Conservation (phyloP, 805 yeast genomes). For the Candida palmyrensis region DNA sequence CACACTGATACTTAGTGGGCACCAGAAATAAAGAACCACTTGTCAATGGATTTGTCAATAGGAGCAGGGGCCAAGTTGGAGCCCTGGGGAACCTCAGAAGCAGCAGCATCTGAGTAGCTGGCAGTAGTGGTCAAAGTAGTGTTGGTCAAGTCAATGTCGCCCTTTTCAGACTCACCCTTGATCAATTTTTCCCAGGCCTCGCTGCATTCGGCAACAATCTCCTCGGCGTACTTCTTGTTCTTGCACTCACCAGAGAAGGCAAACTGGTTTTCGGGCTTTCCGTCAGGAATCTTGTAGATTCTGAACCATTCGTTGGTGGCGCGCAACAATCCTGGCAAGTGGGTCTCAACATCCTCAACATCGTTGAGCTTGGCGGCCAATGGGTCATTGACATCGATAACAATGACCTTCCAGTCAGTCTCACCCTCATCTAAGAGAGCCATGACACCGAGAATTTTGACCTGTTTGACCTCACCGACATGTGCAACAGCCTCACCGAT, state of each 20-base stretch:
- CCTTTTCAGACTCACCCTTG: slow-evolving; percentile 32
- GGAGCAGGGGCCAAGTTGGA: slow-evolving; percentile 79
- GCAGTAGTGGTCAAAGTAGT: slow-evolving; percentile 60
- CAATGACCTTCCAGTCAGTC: slow-evolving; percentile 90
- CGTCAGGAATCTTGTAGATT: slow-evolving; percentile 78
- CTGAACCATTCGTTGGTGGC: slow-evolving; percentile 77
- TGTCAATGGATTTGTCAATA: slow-evolving; percentile 93
- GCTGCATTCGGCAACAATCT: slow-evolving; percentile 58
- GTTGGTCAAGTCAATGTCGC: slow-evolving; percentile 65
- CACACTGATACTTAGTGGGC: slow-evolving; percentile 34
- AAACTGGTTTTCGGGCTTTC: slow-evolving; percentile 70
- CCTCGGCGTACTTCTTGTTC: slow-evolving; percentile 53
- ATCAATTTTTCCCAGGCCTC: slow-evolving; percentile 63
- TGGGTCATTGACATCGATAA: slow-evolving; percentile 63
- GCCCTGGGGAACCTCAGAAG: slow-evolving; percentile 62
- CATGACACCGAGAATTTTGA: slow-evolving; percentile 68
- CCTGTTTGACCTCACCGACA: slow-evolving; percentile 53
- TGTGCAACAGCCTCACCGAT: slow-evolving; percentile 43
- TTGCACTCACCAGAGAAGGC: slow-evolving; percentile 69
- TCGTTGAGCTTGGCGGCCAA: slow-evolving; percentile 54
- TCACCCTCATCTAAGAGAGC: slow-evolving; percentile 91
- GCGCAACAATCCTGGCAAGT: slow-evolving; percentile 67
- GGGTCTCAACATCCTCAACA: slow-evolving; percentile 60
- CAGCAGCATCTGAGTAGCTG: slow-evolving; percentile 40
- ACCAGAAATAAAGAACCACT: slow-evolving; percentile 97